Evolutionary conservation across 805 yeast genomes (phyloP).

Genomic region (Myxozyma neotropica): DNA sequence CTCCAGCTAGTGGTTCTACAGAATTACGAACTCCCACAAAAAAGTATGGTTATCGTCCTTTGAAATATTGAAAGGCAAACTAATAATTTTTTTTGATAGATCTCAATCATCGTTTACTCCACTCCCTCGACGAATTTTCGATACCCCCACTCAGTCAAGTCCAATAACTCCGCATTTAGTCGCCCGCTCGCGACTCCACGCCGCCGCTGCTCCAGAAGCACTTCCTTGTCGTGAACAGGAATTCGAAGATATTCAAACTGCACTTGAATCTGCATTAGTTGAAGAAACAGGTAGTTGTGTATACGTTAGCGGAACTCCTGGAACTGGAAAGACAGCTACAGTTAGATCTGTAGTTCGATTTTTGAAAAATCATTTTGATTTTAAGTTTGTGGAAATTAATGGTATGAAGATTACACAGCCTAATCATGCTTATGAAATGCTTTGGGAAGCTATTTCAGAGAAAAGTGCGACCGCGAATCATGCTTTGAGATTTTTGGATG

Average conservation of each 20-base stretch:
- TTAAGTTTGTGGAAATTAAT: slow-evolving; percentile 82
- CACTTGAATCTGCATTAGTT: slow-evolving; percentile 70
- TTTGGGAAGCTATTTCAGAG: slow-evolving; percentile 73
- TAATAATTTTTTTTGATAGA: not conserved
- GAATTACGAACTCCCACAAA: not conserved
- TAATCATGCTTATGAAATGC: slow-evolving; percentile 72
- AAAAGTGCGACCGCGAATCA: slow-evolving; percentile 62
- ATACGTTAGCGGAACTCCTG: slow-evolving; percentile 96
- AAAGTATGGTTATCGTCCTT: not conserved
- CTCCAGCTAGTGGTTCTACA: not conserved
- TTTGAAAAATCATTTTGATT: slow-evolving; percentile 53
- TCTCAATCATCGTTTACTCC: slow-evolving; percentile 19
- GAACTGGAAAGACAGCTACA: slow-evolving; percentile 96
- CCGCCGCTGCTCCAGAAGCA: slow-evolving; percentile 48
- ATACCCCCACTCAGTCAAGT: slow-evolving; percentile 15
- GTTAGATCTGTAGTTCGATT: slow-evolving; percentile 81
- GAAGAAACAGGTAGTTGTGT: slow-evolving; percentile 78
- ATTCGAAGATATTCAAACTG: slow-evolving; percentile 66
- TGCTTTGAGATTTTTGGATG: slow-evolving; percentile 69
- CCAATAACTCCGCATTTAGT: slow-evolving; percentile 31
- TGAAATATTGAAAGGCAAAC: not conserved
- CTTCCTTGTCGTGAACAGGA: slow-evolving; percentile 89
- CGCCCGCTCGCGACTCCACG: slow-evolving; percentile 43
- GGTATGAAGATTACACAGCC: slow-evolving; percentile 85
- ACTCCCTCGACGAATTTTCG: slow-evolving; percentile 29